These are phyloP conservation scores for Termitomyces sp. DNA, from an alignment of 768 basidiomycete species.

Conservation along the genomic window DNA sequence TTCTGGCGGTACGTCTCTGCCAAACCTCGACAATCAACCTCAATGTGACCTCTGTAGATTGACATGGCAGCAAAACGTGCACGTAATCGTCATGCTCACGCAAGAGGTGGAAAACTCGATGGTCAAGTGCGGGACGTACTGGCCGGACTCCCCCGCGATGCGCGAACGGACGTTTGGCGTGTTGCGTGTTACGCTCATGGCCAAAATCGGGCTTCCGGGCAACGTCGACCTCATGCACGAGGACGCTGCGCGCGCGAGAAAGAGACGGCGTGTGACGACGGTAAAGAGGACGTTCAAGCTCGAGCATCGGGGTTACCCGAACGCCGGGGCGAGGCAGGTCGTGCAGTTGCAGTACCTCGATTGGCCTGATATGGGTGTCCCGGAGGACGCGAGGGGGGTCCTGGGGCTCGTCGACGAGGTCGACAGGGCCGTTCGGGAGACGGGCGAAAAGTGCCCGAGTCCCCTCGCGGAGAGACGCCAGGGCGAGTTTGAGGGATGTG, in stretches of 20 bases:
- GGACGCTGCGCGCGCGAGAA: background rate
- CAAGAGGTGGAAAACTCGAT: conserved; percentile 84
- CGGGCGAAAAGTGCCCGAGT: conserved; percentile 13
- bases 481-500: background rate
- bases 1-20: conserved; percentile 80
- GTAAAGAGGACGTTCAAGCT: conserved; percentile 69
- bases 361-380: conserved; percentile 98
- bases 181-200: conserved; percentile 49
- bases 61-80: conserved; percentile 91
- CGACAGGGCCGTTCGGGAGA: conserved; percentile 38
- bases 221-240: conserved; percentile 11
- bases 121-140: conserved; percentile 91
- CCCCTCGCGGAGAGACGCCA: background rate
- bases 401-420: conserved; percentile 71
- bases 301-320: conserved; percentile 54
- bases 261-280: conserved; percentile 14
- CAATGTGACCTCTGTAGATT: conserved; percentile 38
- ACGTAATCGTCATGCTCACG: conserved; percentile 96
- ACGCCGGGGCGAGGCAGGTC: conserved; percentile 56
- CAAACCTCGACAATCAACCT: no score
- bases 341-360: conserved; percentile 89
- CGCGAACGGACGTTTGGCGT: conserved; percentile 51
- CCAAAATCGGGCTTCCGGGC: conserved; percentile 24
- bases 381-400: conserved; percentile 73
- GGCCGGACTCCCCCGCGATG: conserved; percentile 39